Conservation (phyloP, 2,329 filamentous ascomycete genomes). For the Ceratocystiopsis sp. region DNA sequence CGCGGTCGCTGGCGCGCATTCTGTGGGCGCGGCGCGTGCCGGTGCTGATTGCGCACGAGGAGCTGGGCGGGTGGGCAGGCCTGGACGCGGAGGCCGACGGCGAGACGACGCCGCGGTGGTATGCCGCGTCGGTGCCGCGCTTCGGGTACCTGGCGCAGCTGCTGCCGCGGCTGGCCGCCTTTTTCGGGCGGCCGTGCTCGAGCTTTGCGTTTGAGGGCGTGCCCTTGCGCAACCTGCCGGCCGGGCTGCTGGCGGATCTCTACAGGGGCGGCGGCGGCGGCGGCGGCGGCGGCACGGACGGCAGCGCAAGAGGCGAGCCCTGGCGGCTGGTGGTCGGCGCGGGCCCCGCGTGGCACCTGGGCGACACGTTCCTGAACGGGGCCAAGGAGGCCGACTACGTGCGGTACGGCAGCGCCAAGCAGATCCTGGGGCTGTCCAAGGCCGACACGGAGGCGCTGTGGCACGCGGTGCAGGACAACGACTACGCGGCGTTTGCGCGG, state of each 20-base stretch:
- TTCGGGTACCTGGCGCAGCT: constrained; percentile 43
- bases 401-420: constrained; percentile 72
- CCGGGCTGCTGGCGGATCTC: constrained; percentile 37
- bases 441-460: constrained; percentile 70
- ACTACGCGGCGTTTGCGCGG: constrained; percentile 53
- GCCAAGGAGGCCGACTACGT: constrained; percentile 69
- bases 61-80: constrained; percentile 7
- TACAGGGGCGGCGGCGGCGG: constrained; percentile 26
- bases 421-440: constrained; percentile 78
- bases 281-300: neutral
- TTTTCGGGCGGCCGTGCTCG: constrained; percentile 36
- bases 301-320: constrained; percentile 19
- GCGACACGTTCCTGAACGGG: constrained; percentile 45
- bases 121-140: constrained; percentile 36
- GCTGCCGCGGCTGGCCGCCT: constrained; percentile 35
- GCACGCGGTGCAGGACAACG: constrained; percentile 62
- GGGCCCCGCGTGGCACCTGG: constrained; percentile 40
- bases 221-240: constrained; percentile 34
- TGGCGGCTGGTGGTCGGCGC: constrained; percentile 38
- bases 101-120: constrained; percentile 11
- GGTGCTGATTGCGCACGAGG: constrained; percentile 34
- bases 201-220: constrained; percentile 42
- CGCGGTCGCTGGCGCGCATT: constrained; percentile 21
- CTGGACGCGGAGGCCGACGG: neutral
- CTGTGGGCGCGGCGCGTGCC: constrained; percentile 40